A percentile compares a stretch with the other conserved stretches of the same genome.
Conservation (phyloP, 2,329 filamentous ascomycete genomes). For the Venturia effusa region DNA sequence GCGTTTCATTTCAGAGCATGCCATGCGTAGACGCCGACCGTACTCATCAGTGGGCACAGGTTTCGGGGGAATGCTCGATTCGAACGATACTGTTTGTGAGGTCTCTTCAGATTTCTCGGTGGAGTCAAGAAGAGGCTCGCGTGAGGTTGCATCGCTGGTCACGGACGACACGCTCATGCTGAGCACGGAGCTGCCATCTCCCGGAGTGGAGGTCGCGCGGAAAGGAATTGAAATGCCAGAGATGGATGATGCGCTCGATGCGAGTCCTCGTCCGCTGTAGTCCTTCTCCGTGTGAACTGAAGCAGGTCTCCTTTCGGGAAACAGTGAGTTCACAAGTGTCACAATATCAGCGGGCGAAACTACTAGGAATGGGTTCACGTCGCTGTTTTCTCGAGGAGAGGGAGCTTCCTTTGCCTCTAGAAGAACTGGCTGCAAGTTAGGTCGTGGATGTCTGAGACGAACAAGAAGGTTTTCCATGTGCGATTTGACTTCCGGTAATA, state of each 20-base stretch:
- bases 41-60: conserved; percentile 27
- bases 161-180: conserved; percentile 64
- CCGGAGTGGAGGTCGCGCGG: conserved; percentile 41
- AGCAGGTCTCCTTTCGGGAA: conserved; percentile 59
- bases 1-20: conserved; percentile 60
- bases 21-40: conserved; percentile 47
- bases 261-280: conserved; percentile 35
- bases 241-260: conserved; percentile 38
- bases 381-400: conserved; percentile 62
- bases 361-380: conserved; percentile 70
- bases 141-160: conserved; percentile 60
- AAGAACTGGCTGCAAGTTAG: conserved; percentile 45
- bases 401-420: conserved; percentile 62
- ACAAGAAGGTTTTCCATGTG: conserved; percentile 63
- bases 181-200: conserved; percentile 57
- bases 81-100: conserved; percentile 15
- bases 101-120: conserved; percentile 16
- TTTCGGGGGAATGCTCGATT: conserved; percentile 11
- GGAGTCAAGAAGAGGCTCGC: conserved; percentile 49
- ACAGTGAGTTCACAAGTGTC: conserved; percentile 72
- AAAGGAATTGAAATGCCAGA: conserved; percentile 40
- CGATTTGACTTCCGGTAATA: conserved; percentile 50
- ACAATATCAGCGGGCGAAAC: conserved; percentile 69
- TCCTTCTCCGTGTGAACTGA: conserved; percentile 40
- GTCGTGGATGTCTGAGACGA: conserved; percentile 42